Evolutionary conservation across 176 grass and related monocot genomes (phyloP).

Genomic region (Oryza meridionalis): DNA sequence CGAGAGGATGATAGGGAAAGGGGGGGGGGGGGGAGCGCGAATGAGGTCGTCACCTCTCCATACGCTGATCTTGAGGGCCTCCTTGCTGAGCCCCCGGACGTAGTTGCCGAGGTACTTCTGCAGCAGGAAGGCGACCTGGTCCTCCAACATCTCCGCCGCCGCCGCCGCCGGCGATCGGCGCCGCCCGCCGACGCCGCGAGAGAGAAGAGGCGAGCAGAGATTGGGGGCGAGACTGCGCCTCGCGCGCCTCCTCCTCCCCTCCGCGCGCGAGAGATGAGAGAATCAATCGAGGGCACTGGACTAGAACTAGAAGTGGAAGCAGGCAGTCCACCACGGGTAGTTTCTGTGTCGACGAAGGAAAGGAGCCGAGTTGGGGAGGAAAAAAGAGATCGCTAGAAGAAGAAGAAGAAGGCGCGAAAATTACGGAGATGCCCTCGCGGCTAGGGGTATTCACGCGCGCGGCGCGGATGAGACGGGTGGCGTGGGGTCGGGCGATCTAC

Average conservation of each 20-base stretch:
- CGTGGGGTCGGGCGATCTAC: neutral
- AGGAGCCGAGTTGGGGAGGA: neutral
- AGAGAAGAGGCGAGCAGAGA: neutral
- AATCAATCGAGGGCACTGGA: neutral
- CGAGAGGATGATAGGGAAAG: neutral
- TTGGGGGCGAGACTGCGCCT: neutral
- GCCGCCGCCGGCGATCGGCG: conserved; percentile 52
- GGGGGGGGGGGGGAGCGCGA: neutral
- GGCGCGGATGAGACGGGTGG: neutral
- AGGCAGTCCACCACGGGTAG: conserved; percentile 6
- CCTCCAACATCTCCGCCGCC: conserved; percentile 80
- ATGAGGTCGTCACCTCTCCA: conserved; percentile 67
- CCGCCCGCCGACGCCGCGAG: conserved; percentile 35
- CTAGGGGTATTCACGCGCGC: too few relatives aligned
- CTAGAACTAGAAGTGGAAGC: neutral
- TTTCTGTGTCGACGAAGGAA: conserved; percentile 21
- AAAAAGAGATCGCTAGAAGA: conserved; percentile 26
- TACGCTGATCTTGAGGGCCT: conserved; percentile 97
- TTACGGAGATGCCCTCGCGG: conserved; percentile 28
- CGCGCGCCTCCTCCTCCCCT: conserved; percentile 26
- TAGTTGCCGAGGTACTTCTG: conserved; percentile 99
- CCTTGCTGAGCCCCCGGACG: conserved; percentile 91
- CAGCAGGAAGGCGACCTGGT: conserved; percentile 85
- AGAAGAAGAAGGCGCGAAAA: conserved; percentile 27
- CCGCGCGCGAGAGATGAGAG: conserved; percentile 15